Conservation (phyloP, 169 alveolate genomes). For the Eimeria mitis region DNA sequence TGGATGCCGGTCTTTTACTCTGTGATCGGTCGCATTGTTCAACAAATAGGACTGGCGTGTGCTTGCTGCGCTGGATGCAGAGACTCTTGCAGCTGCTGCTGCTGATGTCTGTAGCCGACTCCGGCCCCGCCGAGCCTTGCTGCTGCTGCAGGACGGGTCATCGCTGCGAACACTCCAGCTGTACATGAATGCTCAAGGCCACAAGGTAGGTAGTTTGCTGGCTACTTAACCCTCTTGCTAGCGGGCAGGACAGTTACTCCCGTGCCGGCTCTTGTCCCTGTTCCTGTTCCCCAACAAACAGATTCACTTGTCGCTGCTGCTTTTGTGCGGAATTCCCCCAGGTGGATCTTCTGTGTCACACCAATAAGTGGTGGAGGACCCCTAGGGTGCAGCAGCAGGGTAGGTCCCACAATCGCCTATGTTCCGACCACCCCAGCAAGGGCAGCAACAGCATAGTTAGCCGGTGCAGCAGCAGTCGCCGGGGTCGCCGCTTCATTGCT, state of each 20-base stretch:
- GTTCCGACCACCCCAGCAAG: background rate
- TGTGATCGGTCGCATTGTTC: background rate
- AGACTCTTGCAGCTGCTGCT: constrained; percentile 31
- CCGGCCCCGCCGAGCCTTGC: constrained; percentile 11
- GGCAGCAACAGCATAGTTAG: background rate
- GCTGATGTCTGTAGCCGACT: constrained; percentile 25
- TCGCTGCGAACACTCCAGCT: constrained; percentile 36
- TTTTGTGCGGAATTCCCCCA: background rate
- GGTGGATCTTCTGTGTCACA: constrained; percentile 35
- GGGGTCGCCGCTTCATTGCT: background rate
- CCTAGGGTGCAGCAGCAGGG: constrained; percentile 27
- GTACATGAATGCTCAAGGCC: constrained; percentile 10
- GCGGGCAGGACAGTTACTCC: background rate
- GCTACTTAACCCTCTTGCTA: background rate
- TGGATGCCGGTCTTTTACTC: background rate
- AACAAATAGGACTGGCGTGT: background rate
- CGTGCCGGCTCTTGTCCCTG: background rate
- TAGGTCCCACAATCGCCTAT: background rate
- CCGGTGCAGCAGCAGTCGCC: background rate
- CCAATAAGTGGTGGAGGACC: constrained; percentile 30
- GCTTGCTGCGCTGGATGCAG: constrained; percentile 29
- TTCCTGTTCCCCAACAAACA: background rate
- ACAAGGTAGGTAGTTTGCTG: constrained; percentile 12
- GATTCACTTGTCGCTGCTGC: background rate
- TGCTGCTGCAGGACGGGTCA: constrained; percentile 62